A percentile compares a stretch with the other conserved stretches of the same genome.
Evolutionary conservation across 176 grass and related monocot genomes (phyloP).

Genomic region (bread wheat (Triticum aestivum)): IWGSC_CS_RefSeq_v2.1 NC_057810.1:519935743-519936242

Average conservation of each 20-base stretch:
- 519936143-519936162: not conserved
- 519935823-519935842: not conserved
- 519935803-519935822: not conserved
- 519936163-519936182: not conserved
- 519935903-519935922: not conserved
- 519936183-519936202: not conserved
- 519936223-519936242: not conserved
- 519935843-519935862: not conserved
- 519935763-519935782: too few relatives aligned
- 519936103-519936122: not conserved
- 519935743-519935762: too few relatives aligned
- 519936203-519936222: too few relatives aligned
- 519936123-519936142: not conserved
- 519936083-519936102: not conserved
- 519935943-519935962: not conserved
- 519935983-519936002: not conserved
- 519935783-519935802: too few relatives aligned
- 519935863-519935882: not conserved
- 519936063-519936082: not conserved
- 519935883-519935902: not conserved
- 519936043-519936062: not conserved
- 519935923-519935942: not conserved
- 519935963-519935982: not conserved
- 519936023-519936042: not conserved
- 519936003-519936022: not conserved